Percentiles rank a stretch among this genome's conserved stretches.
Conservation (phyloP, 108 stramenopile genomes). For the Discostella stelligeroides region DNA sequence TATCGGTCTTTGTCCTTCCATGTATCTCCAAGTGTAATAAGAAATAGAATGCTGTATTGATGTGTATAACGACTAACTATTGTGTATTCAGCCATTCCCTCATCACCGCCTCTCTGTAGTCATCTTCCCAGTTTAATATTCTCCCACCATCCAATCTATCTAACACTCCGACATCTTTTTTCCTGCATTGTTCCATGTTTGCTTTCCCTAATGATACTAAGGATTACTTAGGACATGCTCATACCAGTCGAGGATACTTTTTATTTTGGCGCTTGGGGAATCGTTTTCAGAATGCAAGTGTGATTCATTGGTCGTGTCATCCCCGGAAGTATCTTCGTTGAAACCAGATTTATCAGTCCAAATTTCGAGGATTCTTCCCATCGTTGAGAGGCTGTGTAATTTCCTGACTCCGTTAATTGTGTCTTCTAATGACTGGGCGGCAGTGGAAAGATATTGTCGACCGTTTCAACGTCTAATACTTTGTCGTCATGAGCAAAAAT, state of each 20-base stretch:
- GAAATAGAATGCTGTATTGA: no score
- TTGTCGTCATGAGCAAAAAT: neutral
- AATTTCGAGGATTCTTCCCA: no score
- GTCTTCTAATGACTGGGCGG: neutral
- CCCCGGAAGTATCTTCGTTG: no score
- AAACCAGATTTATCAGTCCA: no score
- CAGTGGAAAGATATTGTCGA: slow-evolving; percentile 4
- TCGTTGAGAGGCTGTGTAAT: slow-evolving; percentile 30
- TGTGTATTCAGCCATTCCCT: slow-evolving; percentile 45
- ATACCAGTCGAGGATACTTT: slow-evolving; percentile 46
- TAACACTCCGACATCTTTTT: slow-evolving; percentile 36
- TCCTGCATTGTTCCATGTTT: neutral
- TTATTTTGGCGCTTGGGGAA: slow-evolving; percentile 9
- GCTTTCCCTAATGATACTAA: slow-evolving; percentile 21
- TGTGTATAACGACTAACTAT: no score
- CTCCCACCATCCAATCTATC: slow-evolving; percentile 62
- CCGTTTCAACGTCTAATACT: neutral
- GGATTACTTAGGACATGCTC: slow-evolving; percentile 31
- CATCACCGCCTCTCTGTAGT: slow-evolving; percentile 59
- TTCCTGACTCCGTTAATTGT: neutral
- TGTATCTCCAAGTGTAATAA: no score
- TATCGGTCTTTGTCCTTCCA: no score
- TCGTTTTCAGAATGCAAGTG: neutral
- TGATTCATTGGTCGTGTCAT: no score
- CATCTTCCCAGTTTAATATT: slow-evolving; percentile 60